phyloP scores from a whole-genome alignment of 345 rosid genomes.

The Geranium brycei region DNA sequence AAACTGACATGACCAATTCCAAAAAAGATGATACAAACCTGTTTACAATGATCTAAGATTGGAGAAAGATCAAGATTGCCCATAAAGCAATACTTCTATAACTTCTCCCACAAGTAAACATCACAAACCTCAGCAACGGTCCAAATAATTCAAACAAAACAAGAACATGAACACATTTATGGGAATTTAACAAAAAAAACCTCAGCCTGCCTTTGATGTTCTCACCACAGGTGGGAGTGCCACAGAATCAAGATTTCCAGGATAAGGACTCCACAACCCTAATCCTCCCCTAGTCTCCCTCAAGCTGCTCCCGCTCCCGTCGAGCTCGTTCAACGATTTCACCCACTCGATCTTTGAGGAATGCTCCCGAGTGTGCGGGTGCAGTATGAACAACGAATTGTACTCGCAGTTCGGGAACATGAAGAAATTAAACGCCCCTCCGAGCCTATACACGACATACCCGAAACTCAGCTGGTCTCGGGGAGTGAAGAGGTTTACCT shows the following conservation, averaged over 20 bases:
- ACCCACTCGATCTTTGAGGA: conserved; percentile 97
- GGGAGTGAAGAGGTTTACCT: conserved; percentile 90
- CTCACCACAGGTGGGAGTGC: conserved; percentile 52
- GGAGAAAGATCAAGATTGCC: no score
- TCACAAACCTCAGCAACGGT: no score
- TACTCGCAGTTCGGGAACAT: conserved; percentile 96
- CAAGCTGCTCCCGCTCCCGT: conserved; percentile 67
- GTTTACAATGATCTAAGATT: no score
- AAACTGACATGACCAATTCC: no score
- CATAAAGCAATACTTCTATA: no score
- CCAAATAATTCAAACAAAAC: no score
- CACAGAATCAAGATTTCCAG: conserved; percentile 60
- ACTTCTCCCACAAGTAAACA: no score
- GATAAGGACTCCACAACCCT: conserved; percentile 92
- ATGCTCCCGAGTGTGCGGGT: conserved; percentile 90
- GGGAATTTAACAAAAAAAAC: no score
- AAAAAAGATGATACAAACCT: no score
- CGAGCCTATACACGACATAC: conserved; percentile 64
- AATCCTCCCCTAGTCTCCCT: conserved; percentile 82
- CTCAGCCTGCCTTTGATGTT: conserved; percentile 90
- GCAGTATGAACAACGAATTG: conserved; percentile 69
- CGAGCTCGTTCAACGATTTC: conserved; percentile 52
- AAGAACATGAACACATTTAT: no score
- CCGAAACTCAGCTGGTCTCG: conserved; percentile 97
- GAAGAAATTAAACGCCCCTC: conserved; percentile 50